Base-by-base conservation (phyloP, 306 rosid genomes). In the Castanea sativa region DNA sequence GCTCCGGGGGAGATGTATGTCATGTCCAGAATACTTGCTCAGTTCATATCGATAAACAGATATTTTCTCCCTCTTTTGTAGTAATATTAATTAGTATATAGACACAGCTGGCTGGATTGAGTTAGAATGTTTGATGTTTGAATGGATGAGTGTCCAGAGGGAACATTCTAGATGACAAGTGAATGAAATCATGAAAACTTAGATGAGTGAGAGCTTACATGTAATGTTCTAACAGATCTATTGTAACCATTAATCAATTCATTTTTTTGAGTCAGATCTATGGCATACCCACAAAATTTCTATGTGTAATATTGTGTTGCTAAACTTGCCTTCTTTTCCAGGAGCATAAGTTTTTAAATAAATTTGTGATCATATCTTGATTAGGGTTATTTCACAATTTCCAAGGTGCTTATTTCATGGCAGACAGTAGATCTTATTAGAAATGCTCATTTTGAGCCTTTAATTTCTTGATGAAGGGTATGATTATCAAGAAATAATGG, bases 21-120 rank as follows among this genome's bases (percentile, higher is more conserved):
- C 68, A 88, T 91, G 80, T 91, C 96, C 43, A 89, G 84, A 81
- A 84, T 92, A 69, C 64, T 91, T 84, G 96, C 92, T 74, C 91
- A 85, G 78, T 87, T 86, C 83, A 84, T 90, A 76, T 88, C 89
- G 69, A 82, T 87, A 69, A 89, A 89, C 86, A 90, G 90, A 93
- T 89, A 83, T 6, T 12, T 55, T 56, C 65, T 23, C 43, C 23
- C 29, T 32, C 58, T 68, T 9, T 80, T 83, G 51, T 68, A 52
- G 65, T 64, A 23, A 63, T 73, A 64, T 35, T 41, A 63, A 70
- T 76, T 81, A 53, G 51, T 25, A 73, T 57, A 71, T 52, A 70
- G n/a, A 73, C 56, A 61, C 23, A 32, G 21, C 15, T 56, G 30
- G 72, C 19, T 21, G 73, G 61, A 74, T 79, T 71, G 69, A 61